These are phyloP conservation scores for Botrytis hyacinthi DNA, from an alignment of 2,329 filamentous ascomycete genomes.

Conservation along the genomic window DNA sequence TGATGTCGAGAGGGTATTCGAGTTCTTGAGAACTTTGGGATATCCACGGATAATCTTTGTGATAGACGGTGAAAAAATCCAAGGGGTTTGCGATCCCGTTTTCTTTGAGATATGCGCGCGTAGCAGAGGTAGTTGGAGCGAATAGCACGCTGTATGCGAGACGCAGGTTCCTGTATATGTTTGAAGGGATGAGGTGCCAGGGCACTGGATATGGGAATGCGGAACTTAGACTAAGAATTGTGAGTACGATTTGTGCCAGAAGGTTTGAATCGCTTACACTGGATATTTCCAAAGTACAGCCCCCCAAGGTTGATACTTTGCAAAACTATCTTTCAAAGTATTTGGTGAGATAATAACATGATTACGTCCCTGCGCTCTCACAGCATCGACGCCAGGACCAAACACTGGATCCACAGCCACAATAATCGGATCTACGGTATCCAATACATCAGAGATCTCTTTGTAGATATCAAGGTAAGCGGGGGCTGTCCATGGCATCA, in stretches of 20 bases:
- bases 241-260: background rate
- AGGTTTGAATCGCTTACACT: conserved; percentile 30
- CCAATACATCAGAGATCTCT: conserved; percentile 41
- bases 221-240: conserved; percentile 31
- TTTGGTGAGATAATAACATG: conserved; percentile 40
- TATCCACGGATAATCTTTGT: conserved; percentile 26
- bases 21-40: conserved; percentile 24
- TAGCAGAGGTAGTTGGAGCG: conserved; percentile 22
- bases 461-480: conserved; percentile 44
- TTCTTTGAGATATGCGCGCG: conserved; percentile 31
- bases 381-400: conserved; percentile 44
- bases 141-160: conserved; percentile 25
- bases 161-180: conserved; percentile 41
- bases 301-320: conserved; percentile 40
- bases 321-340: conserved; percentile 42
- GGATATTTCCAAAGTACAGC: conserved; percentile 43
- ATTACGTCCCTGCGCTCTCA: conserved; percentile 42
- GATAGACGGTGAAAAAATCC: conserved; percentile 12
- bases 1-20: conserved; percentile 39
- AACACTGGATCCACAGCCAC: conserved; percentile 45
- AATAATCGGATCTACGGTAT: conserved; percentile 41
- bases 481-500: conserved; percentile 39
- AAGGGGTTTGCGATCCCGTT: conserved; percentile 26
- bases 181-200: conserved; percentile 43
- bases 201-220: conserved; percentile 47